Base-by-base conservation (phyloP, 208 protist species). In the Trypanosoma brucei region DNA sequence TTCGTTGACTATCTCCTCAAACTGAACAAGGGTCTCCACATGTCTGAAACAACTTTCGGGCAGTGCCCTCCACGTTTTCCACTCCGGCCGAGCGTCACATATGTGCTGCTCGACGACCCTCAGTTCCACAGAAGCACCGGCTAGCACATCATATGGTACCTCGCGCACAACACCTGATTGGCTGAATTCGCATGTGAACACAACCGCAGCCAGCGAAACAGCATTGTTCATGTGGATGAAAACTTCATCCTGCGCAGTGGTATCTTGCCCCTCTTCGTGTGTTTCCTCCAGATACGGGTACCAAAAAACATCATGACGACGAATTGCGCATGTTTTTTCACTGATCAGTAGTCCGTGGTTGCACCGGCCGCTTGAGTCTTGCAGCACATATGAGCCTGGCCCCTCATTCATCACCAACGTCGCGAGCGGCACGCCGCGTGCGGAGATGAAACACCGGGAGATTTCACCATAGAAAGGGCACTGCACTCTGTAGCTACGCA, bases 321-420 rank as follows among this genome's bases (percentile, higher is more conserved):
- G 83, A 55, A 92, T 78, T 37, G 61, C 79, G 46, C 79, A 76
- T 3, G 79, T 89, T 2, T 78, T 59, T 33, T 77, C 59, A 61
- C 78, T 70, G 54, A 93, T 84, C 7, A 95, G 70, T 45, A 93
- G 69, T 7, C 86, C 89, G 63, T 95, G 89, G 65, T 93, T 88
- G 35, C 65, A 50, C 55, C 86, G 75, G 30, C 77, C 73, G 4
- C 84, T 85, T 60, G 54, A 59, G 50, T 95, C 89, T 64, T 89
- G 83, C 42, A 92, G 53, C 6, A 93, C 85, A 70, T 92, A 86
- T 5, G 86, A 78, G 3, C 86, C 84, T 5, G 86, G 86, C 9
- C 89, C 89, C 46, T 93, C 89, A 56, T 92, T 74, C 84, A 95
- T 90, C 55, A 81, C 51, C 37, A 93, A 55, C 34, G 84, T 92